A percentile compares a stretch with the other conserved stretches of the same genome.
These are phyloP conservation scores for Syzygium aqueum DNA, from an alignment of 345 rosid species.

Conservation along the genomic window DNA sequence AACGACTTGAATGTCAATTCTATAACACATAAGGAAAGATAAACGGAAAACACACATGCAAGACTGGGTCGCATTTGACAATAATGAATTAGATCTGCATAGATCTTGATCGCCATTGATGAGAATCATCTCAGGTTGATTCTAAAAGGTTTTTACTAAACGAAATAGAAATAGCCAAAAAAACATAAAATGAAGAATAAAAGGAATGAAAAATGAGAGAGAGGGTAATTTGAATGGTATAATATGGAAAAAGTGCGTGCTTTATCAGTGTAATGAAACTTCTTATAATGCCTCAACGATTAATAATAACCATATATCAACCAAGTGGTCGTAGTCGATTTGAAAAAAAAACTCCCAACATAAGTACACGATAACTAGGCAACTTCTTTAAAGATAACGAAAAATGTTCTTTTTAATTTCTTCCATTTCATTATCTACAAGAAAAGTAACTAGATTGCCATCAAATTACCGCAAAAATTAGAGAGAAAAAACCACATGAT, in stretches of 20 bases:
- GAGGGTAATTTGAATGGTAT: background rate
- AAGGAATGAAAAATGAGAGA: background rate
- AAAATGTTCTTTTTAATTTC: background rate
- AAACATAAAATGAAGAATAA: background rate
- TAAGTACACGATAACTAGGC: background rate
- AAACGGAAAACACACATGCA: background rate
- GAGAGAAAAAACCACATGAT: background rate
- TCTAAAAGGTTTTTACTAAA: background rate
- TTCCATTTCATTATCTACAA: background rate
- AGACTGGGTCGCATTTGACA: background rate
- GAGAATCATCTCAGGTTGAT: background rate
- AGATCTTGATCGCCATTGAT: background rate
- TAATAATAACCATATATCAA: no score
- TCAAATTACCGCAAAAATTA: background rate
- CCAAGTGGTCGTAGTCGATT: no score
- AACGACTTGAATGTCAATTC: background rate
- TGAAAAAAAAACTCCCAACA: no score
- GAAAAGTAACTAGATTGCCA: background rate
- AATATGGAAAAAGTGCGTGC: background rate
- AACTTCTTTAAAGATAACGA: background rate
- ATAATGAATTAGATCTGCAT: background rate
- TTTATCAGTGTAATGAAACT: background rate
- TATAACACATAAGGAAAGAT: background rate
- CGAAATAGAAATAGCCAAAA: background rate
- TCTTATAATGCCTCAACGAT: no score